Base-by-base conservation (phyloP, 2,329 filamentous ascomycete genomes). In the Penicillium nordicum region DNA sequence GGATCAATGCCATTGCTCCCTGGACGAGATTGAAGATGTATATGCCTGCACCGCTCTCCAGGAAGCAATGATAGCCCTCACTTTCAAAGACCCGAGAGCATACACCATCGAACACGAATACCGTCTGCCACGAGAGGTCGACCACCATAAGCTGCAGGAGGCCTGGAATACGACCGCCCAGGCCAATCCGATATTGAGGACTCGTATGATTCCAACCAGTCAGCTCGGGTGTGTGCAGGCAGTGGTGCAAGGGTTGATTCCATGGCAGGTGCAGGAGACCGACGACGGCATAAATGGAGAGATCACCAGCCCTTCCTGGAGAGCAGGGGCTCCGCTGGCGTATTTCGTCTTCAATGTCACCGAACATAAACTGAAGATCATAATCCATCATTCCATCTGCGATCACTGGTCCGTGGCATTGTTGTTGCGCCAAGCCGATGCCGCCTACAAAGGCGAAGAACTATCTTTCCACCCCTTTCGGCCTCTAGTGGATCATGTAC, bases 321-420 rank as follows among this genome's bases (percentile, higher is more conserved):
- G n/a, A 25, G 25, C 38, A 12, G 58, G 58, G 5, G 50, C 16
- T 4, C 56, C 57, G 2, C n/a, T 61, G 37, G 58, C 36, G 2
- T 56, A 43, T 11, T 55, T 60, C 14, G 34, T 37, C 41, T 25
- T 57, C n/a, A 42, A 60, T 23, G 2, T 53, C 12, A 52, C 34
- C 8, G 25, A 37, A 27, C 45, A 42, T 29, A 30, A 38, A 1
- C 21, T 60, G 11, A 49, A 11, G 10, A 32, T 61, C 9, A 34
- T 41, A 12, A 51, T 61, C 9, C 62, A 64, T 47, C 62, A 63
- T 50, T 53, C 61, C 3, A 53, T 63, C n/a, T 62, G 61, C 30
- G 62, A 64, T 18, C 45, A 57, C 32, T 64, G 62, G 62, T 64
- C 62, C 3, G 59, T 64, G 29, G 61, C 50, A 18, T 40, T 62